phyloP scores from a whole-genome alignment of 1,284 basidiomycete genomes.

The Tilletia caries region DNA sequence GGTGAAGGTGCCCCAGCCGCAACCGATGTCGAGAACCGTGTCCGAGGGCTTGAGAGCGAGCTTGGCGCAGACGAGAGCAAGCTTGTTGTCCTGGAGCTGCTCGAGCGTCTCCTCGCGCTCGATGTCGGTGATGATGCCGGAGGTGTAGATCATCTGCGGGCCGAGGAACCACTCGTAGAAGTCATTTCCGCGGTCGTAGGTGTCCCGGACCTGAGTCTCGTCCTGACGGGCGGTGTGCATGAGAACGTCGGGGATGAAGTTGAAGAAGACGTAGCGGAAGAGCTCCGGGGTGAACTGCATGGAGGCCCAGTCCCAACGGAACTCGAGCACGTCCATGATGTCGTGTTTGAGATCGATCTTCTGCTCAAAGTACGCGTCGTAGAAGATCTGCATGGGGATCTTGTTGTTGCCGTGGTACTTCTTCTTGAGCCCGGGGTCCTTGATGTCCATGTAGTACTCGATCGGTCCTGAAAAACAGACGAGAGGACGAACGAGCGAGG shows the following conservation, averaged over 20 bases:
- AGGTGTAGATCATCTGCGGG: slow-evolving; percentile 95
- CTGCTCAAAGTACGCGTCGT: slow-evolving; percentile 95
- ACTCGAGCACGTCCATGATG: slow-evolving; percentile 86
- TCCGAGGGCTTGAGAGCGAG: slow-evolving; percentile 79
- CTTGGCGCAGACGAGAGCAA: slow-evolving; percentile 90
- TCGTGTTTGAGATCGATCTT: slow-evolving; percentile 96
- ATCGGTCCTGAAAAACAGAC: slow-evolving; percentile 55
- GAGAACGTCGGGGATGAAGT: slow-evolving; percentile 87
- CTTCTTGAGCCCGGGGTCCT: slow-evolving; percentile 73
- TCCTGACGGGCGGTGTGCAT: slow-evolving; percentile 86
- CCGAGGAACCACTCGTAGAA: slow-evolving; percentile 94
- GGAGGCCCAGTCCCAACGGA: slow-evolving; percentile 90
- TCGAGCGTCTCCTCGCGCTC: slow-evolving; percentile 80
- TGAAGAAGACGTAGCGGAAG: slow-evolving; percentile 88
- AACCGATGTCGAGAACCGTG: slow-evolving; percentile 85
- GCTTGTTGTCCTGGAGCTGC: slow-evolving; percentile 97
- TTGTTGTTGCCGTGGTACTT: slow-evolving; percentile 75
- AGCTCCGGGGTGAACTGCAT: slow-evolving; percentile 78
- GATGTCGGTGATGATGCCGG: slow-evolving; percentile 77
- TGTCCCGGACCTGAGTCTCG: slow-evolving; percentile 89
- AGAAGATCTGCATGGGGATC: slow-evolving; percentile 95
- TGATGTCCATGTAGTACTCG: slow-evolving; percentile 85
- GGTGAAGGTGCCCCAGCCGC: slow-evolving; percentile 94
- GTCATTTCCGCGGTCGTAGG: slow-evolving; percentile 95
- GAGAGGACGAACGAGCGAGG: not conserved